A percentile compares a stretch with the other conserved stretches of the same genome.
Conservation (phyloP, 2,329 filamentous ascomycete genomes). For the Cyphellophora europaea region DNA sequence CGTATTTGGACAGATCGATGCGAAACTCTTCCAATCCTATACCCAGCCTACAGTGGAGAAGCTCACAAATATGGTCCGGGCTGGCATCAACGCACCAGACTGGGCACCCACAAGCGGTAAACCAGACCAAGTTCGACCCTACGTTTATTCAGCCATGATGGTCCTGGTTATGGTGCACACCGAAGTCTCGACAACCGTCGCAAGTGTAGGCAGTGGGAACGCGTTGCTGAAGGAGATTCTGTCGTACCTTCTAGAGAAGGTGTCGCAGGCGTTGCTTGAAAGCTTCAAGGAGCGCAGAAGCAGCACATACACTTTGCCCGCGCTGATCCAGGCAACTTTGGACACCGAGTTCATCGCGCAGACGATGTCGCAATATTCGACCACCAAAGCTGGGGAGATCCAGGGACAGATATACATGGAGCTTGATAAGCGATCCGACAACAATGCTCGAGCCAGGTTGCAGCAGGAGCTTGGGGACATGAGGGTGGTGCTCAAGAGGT, state of each 20-base stretch:
- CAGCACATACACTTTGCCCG: constrained; percentile 60
- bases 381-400: constrained; percentile 66
- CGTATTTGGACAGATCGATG: constrained; percentile 82
- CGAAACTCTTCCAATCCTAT: constrained; percentile 85
- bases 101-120: constrained; percentile 57
- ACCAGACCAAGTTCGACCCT: constrained; percentile 71
- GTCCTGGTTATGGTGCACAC: constrained; percentile 84
- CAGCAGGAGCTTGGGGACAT: constrained; percentile 86
- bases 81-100: constrained; percentile 59
- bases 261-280: constrained; percentile 68
- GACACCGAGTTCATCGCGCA: constrained; percentile 97
- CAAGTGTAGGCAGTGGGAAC: constrained; percentile 54
- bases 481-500: constrained; percentile 73
- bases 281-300: constrained; percentile 58
- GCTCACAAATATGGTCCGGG: constrained; percentile 60
- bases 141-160: constrained; percentile 81
- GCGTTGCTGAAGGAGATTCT: constrained; percentile 71
- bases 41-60: constrained; percentile 64
- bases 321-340: constrained; percentile 91
- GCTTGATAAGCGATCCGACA: constrained; percentile 80
- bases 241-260: constrained; percentile 75
- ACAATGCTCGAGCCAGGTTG: constrained; percentile 67
- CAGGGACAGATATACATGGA: constrained; percentile 90
- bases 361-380: constrained; percentile 82
- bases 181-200: constrained; percentile 68